Evolutionary conservation across 108 stramenopile genomes (phyloP).

Genomic region (Parietichytrium sp.): DNA sequence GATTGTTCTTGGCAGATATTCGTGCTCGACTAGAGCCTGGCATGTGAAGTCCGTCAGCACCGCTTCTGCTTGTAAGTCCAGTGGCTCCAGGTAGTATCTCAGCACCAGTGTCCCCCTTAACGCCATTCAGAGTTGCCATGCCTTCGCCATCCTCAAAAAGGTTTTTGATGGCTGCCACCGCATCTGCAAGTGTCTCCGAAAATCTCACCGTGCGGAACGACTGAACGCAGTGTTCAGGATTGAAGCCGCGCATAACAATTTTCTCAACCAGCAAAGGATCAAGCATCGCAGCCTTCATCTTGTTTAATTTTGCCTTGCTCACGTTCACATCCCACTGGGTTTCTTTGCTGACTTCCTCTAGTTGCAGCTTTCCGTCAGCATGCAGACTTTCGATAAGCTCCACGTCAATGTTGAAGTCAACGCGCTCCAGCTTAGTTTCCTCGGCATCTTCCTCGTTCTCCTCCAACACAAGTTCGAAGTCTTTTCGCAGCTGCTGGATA

Average conservation of each 20-base stretch:
- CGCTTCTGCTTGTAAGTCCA: no score
- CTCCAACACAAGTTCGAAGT: slow-evolving; percentile 40
- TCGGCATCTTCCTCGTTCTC: slow-evolving; percentile 52
- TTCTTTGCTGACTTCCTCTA: slow-evolving; percentile 59
- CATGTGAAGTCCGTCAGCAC: neutral
- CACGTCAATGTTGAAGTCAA: slow-evolving; percentile 54
- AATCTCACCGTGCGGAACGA: neutral
- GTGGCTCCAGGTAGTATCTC: no score
- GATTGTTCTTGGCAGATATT: neutral
- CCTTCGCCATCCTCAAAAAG: slow-evolving; percentile 11
- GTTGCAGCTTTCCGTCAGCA: slow-evolving; percentile 49
- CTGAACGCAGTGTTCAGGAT: neutral
- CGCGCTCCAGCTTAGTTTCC: slow-evolving; percentile 49
- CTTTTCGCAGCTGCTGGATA: slow-evolving; percentile 45
- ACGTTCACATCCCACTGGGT: slow-evolving; percentile 54
- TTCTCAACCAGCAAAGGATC: slow-evolving; percentile 5
- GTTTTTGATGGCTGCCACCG: slow-evolving; percentile 7
- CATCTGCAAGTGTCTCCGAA: neutral
- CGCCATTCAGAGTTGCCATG: neutral
- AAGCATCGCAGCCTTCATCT: slow-evolving; percentile 39
- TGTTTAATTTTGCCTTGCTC: slow-evolving; percentile 47
- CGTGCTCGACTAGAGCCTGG: no score
- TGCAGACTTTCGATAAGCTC: slow-evolving; percentile 49
- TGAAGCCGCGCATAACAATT: neutral
- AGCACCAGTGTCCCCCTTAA: no score